phyloP scores from a whole-genome alignment of 2,329 filamentous ascomycete species.

The Nigrograna mackinnonii region DNA sequence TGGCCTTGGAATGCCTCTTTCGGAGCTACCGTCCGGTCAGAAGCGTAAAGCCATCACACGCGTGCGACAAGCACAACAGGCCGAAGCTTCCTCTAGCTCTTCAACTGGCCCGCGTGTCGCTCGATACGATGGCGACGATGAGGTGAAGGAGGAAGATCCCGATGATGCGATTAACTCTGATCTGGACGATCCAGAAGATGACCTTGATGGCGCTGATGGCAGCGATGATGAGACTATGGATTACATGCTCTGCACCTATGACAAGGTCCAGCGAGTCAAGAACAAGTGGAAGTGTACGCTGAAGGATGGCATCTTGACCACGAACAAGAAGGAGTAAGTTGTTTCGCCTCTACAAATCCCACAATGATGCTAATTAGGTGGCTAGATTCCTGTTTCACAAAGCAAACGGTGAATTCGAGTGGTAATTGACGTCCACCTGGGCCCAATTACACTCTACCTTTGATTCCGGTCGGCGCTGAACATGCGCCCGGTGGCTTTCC shows the following conservation, averaged over 20 bases:
- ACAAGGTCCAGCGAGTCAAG: slow-evolving; percentile 98
- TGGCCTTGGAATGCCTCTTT: slow-evolving; percentile 75
- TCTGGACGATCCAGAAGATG: slow-evolving; percentile 91
- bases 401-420: slow-evolving; percentile 95
- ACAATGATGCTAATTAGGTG: slow-evolving; percentile 10
- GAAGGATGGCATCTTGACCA: slow-evolving; percentile 93
- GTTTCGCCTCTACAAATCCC: background rate
- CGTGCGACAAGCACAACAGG: slow-evolving; percentile 59
- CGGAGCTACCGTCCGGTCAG: slow-evolving; percentile 54
- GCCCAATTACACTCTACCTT: too few species aligned
- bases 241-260: slow-evolving; percentile 98
- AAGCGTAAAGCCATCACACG: slow-evolving; percentile 43
- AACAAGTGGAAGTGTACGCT: slow-evolving; percentile 97
- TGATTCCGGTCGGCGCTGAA: background rate
- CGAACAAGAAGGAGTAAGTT: slow-evolving; percentile 83
- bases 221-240: slow-evolving; percentile 82
- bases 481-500: background rate
- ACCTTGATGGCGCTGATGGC: slow-evolving; percentile 78
- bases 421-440: slow-evolving; percentile 68
- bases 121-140: slow-evolving; percentile 61
- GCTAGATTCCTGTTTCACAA: slow-evolving; percentile 91
- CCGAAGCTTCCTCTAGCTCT: slow-evolving; percentile 23
- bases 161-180: slow-evolving; percentile 99
- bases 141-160: slow-evolving; percentile 64
- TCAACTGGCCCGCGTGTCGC: slow-evolving; percentile 32